Conservation (phyloP, 1,284 basidiomycete species). For the Pholiota adiposa region DNA sequence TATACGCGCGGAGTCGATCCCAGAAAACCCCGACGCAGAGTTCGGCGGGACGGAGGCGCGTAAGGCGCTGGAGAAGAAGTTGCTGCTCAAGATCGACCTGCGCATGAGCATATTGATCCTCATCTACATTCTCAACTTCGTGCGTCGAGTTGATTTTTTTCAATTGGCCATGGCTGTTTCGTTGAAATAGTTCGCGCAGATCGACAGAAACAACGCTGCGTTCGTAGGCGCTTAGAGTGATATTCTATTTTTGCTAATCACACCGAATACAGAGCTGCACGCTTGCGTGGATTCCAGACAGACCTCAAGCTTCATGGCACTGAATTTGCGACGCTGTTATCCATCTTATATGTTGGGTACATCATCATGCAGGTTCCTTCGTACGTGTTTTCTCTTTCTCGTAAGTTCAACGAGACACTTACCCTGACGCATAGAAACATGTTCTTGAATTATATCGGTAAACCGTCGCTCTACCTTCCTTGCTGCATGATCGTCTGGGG, state of each 20-base stretch:
- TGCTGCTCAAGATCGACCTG: constrained; percentile 52
- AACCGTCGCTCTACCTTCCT: constrained; percentile 73
- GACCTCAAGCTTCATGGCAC: constrained; percentile 62
- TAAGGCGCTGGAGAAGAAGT: constrained; percentile 45
- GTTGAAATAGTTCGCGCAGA: too few species aligned
- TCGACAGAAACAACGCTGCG: constrained; percentile 73
- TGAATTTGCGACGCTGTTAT: constrained; percentile 69
- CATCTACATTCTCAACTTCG: constrained; percentile 61
- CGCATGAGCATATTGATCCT: constrained; percentile 54
- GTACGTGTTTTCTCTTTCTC: constrained; percentile 35
- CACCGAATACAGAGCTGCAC: constrained; percentile 26
- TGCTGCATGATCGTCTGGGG: constrained; percentile 73
- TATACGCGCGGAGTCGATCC: not conserved
- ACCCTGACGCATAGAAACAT: constrained; percentile 52
- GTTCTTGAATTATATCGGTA: constrained; percentile 69
- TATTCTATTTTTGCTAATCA: not conserved
- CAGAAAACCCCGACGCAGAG: constrained; percentile 38
- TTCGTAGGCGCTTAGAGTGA: constrained; percentile 31
- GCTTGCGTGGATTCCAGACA: constrained; percentile 56
- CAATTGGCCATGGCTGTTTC: too few species aligned
- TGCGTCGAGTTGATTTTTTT: constrained; percentile 25
- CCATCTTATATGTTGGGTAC: constrained; percentile 78
- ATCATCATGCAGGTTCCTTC: constrained; percentile 78
- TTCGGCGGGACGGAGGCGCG: constrained; percentile 50
- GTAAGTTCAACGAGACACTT: not conserved